Evolutionary conservation across 169 alveolate genomes (phyloP).

Genomic region (Plasmodium coatneyi): DNA sequence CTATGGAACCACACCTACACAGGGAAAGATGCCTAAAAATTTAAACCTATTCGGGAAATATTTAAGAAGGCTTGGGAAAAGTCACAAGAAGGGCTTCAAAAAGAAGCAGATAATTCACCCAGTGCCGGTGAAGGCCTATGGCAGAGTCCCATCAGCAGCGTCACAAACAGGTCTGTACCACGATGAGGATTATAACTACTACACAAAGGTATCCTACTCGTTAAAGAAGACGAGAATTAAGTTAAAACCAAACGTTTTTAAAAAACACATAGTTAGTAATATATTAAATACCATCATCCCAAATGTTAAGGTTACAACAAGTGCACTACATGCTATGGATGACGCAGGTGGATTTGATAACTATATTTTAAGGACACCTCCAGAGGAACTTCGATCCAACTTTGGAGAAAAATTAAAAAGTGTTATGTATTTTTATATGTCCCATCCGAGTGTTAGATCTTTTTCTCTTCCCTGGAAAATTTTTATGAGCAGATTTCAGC

Average conservation of each 20-base stretch:
- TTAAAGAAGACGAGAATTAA: constrained; percentile 84
- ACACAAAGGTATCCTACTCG: constrained; percentile 87
- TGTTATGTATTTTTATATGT: constrained; percentile 87
- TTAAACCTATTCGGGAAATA: constrained; percentile 85
- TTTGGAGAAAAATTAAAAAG: constrained; percentile 87
- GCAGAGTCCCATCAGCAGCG: constrained; percentile 91
- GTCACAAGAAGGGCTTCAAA: constrained; percentile 84
- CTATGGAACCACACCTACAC: not conserved
- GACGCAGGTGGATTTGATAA: constrained; percentile 91
- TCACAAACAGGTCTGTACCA: constrained; percentile 90
- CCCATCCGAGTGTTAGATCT: constrained; percentile 66
- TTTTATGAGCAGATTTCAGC: constrained; percentile 76
- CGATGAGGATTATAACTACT: constrained; percentile 90
- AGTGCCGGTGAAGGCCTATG: constrained; percentile 92
- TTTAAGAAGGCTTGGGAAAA: constrained; percentile 82
- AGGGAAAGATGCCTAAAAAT: constrained; percentile 79
- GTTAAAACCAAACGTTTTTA: constrained; percentile 84
- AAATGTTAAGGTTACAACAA: constrained; percentile 87
- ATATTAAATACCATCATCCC: constrained; percentile 85
- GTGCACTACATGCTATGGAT: constrained; percentile 91
- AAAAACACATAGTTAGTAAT: constrained; percentile 81
- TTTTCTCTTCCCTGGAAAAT: constrained; percentile 84
- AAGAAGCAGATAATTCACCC: constrained; percentile 87
- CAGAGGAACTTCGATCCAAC: constrained; percentile 90
- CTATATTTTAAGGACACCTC: constrained; percentile 88